These are phyloP conservation scores for Phytophthora constricta DNA, from an alignment of 352 stramenopile genomes.

Conservation along the genomic window DNA sequence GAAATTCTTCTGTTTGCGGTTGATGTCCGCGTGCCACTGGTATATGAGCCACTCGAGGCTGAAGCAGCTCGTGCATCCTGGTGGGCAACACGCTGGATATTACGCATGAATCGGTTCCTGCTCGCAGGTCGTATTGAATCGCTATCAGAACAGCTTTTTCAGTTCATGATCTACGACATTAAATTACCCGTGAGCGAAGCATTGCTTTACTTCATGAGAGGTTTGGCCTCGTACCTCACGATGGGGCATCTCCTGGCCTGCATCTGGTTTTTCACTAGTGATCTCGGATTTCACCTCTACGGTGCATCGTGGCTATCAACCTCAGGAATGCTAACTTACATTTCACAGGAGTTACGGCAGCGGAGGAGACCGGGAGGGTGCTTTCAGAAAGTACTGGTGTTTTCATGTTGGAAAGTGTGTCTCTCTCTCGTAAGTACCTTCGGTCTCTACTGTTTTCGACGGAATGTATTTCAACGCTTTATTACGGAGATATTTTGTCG, in stretches of 20 bases:
- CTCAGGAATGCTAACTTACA: conserved; percentile 54
- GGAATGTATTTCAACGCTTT: conserved; percentile 73
- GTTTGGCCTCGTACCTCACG: conserved; percentile 55
- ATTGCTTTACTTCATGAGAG: conserved; percentile 52
- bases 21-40: conserved; percentile 13
- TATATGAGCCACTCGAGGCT: not conserved
- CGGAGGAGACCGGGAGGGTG: conserved; percentile 8
- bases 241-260: conserved; percentile 73
- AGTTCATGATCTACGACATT: conserved; percentile 67
- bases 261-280: conserved; percentile 59
- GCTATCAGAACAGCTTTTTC: conserved; percentile 56
- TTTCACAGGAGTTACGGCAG: conserved; percentile 6
- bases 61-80: conserved; percentile 10
- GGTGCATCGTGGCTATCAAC: conserved; percentile 64
- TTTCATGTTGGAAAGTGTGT: conserved; percentile 26
- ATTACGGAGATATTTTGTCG: conserved; percentile 72
- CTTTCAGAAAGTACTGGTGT: conserved; percentile 10
- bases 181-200: conserved; percentile 54
- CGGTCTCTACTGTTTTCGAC: conserved; percentile 69
- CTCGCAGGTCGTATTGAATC: conserved; percentile 42
- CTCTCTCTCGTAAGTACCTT: conserved; percentile 64
- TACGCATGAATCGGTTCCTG: conserved; percentile 68
- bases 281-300: conserved; percentile 45
- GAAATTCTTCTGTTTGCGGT: conserved; percentile 48
- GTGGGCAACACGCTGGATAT: conserved; percentile 51